These are phyloP conservation scores for Salvia sclarea DNA, from an alignment of 305 asterid genomes.

Conservation along the genomic window DNA sequence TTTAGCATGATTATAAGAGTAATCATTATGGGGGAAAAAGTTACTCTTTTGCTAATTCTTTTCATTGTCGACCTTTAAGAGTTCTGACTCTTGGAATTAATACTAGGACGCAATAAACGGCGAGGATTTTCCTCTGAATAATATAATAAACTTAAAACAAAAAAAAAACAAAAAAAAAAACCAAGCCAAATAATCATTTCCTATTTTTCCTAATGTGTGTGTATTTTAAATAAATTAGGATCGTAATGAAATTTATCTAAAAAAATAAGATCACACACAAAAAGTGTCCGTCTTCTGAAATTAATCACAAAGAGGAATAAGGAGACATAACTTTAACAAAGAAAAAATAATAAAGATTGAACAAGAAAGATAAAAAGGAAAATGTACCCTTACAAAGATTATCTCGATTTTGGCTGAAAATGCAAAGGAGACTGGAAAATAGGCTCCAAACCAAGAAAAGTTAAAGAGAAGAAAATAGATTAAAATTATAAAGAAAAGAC, in stretches of 20 bases:
- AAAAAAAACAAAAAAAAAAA: background rate
- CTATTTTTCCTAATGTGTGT: background rate
- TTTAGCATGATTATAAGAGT: constrained; percentile 26
- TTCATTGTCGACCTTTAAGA: background rate
- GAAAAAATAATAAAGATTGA: background rate
- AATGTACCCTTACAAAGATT: constrained; percentile 19
- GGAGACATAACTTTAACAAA: background rate
- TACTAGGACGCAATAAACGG: background rate
- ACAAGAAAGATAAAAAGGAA: constrained; percentile 23
- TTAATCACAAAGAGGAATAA: background rate
- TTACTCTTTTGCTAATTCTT: background rate
- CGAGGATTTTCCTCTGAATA: background rate
- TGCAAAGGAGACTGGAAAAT: constrained; percentile 41
- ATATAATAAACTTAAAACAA: background rate
- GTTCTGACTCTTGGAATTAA: constrained; percentile 7
- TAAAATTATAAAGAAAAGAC: background rate
- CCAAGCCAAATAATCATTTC: no score
- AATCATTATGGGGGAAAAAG: constrained; percentile 17
- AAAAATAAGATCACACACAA: background rate
- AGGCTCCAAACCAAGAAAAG: constrained; percentile 31
- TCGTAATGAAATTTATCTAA: background rate
- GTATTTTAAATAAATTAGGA: no score
- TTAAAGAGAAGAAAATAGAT: background rate
- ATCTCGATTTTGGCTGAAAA: constrained; percentile 36
- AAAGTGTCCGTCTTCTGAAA: background rate